These are phyloP conservation scores for Imleria badia DNA, from an alignment of 768 basidiomycete species.

Conservation along the genomic window DNA sequence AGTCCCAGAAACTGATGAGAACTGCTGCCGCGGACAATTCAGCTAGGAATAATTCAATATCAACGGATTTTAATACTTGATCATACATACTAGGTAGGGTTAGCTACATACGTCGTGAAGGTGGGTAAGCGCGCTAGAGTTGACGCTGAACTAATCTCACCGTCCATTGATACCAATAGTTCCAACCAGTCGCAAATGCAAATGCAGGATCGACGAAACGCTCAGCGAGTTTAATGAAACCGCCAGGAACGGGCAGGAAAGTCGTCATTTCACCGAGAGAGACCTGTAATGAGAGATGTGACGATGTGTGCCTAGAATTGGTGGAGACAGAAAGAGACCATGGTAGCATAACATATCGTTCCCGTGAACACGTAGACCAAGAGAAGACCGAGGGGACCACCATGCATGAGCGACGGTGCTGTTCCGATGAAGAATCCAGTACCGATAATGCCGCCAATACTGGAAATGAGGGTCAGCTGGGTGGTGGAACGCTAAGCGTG, in stretches of 20 bases:
- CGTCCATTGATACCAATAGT: conserved; percentile 3
- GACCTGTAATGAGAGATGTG: background rate
- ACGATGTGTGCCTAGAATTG: background rate
- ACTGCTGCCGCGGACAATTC: background rate
- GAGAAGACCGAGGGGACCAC: conserved; percentile 2
- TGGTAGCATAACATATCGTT: background rate
- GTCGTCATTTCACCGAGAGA: conserved; percentile 4
- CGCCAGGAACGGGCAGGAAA: conserved; percentile 1
- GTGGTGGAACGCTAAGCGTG: background rate
- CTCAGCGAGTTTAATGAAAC: conserved; percentile 6
- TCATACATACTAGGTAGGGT: background rate
- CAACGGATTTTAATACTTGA: background rate
- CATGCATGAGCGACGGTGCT: background rate
- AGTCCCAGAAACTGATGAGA: background rate
- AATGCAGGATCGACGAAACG: conserved; percentile 4
- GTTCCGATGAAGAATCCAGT: conserved; percentile 3
- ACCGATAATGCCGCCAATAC: background rate
- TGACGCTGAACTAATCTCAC: background rate
- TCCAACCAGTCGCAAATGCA: conserved; percentile 4
- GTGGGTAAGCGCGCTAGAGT: background rate
- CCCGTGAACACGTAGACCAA: background rate
- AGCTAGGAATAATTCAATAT: background rate
- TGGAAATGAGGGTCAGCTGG: background rate
- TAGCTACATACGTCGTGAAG: background rate
- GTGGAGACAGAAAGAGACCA: background rate